Evolutionary conservation across 352 stramenopile genomes (phyloP).

Genomic region (Pythium phragmiticola): DNA sequence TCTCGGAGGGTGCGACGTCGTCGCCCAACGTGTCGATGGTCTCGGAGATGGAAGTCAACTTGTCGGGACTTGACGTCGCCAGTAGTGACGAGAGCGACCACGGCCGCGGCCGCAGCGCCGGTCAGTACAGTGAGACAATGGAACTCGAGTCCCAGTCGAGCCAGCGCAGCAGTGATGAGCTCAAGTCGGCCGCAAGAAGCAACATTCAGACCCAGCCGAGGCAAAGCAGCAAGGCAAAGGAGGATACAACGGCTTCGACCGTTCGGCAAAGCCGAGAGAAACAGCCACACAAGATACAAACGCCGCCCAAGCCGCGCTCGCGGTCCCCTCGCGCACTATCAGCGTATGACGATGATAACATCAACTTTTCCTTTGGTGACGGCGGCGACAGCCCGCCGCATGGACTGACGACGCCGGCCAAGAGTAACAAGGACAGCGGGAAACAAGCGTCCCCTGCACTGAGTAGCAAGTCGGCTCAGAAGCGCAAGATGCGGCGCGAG

Average conservation of each 20-base stretch:
- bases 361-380: constrained; percentile 20
- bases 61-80: constrained; percentile 15
- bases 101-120: neutral
- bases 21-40: constrained; percentile 28
- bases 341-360: constrained; percentile 2
- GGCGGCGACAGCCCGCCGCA: neutral
- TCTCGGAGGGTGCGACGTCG: constrained; percentile 24
- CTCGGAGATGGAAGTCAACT: constrained; percentile 24
- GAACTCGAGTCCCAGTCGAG: constrained; percentile 26
- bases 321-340: constrained; percentile 1
- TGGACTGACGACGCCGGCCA: constrained; percentile 2
- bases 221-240: constrained; percentile 9
- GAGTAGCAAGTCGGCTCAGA: constrained; percentile 25
- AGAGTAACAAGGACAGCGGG: constrained; percentile 5
- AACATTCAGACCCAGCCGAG: constrained; percentile 1
- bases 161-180: constrained; percentile 11
- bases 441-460: constrained; percentile 1
- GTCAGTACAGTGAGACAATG: constrained; percentile 18
- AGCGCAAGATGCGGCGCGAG: constrained; percentile 25
- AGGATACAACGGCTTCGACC: constrained; percentile 6
- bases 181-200: neutral
- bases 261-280: neutral
- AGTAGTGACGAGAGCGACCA: constrained; percentile 22
- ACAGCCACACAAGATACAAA: neutral
- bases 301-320: constrained; percentile 6